Evolutionary conservation across 177 flowering plant genomes (phyloP).

Genomic region (Vitis hybrid): DNA sequence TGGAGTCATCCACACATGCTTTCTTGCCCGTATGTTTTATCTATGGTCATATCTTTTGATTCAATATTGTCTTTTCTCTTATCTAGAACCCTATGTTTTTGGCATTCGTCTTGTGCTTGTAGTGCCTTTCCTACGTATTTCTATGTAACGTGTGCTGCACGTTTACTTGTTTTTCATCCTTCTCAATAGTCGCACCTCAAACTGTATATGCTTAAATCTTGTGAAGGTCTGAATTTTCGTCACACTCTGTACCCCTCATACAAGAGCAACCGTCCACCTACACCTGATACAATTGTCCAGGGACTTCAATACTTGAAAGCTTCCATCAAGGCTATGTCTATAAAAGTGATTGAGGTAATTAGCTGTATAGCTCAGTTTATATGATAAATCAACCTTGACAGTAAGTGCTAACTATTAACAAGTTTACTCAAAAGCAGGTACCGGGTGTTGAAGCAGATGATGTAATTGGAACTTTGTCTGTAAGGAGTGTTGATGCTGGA

Average conservation of each 20-base stretch:
- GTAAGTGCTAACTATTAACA: not conserved
- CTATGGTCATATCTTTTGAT: not conserved
- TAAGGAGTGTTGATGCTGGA: slow-evolving; percentile 75
- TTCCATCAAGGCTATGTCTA: slow-evolving; percentile 88
- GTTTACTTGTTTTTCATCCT: not conserved
- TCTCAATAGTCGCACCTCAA: not conserved
- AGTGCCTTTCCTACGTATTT: not conserved
- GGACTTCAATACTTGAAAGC: slow-evolving; percentile 97
- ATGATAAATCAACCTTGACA: not conserved
- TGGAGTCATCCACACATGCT: not conserved
- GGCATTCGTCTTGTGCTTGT: not conserved
- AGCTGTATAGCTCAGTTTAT: not conserved
- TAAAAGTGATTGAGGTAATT: slow-evolving; percentile 87
- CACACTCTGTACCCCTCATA: slow-evolving; percentile 82
- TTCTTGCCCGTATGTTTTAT: not conserved
- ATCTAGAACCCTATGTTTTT: not conserved
- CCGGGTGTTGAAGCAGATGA: slow-evolving; percentile 99
- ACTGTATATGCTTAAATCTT: slow-evolving; percentile 12
- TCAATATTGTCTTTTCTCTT: not conserved
- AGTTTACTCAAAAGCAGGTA: slow-evolving; percentile 45
- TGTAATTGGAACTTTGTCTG: slow-evolving; percentile 94
- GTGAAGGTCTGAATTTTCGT: slow-evolving; percentile 80
- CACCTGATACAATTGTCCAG: slow-evolving; percentile 94
- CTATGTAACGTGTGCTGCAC: not conserved
- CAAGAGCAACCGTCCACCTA: slow-evolving; percentile 86